Evolutionary conservation across 306 rosid species (phyloP).

Genomic region (Cicer arietinum): DNA sequence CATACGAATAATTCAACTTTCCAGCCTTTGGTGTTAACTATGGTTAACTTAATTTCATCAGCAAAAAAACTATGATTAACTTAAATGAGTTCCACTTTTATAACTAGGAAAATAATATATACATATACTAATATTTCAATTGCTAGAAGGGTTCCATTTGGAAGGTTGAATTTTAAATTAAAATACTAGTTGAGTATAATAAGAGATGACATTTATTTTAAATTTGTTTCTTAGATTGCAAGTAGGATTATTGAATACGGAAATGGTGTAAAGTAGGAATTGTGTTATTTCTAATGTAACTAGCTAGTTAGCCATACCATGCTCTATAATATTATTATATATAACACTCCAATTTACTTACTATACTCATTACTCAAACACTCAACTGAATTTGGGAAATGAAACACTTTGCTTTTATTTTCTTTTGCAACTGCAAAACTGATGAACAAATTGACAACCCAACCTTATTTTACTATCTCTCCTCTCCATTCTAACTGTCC

Average conservation of each 20-base stretch:
- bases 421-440: constrained; percentile 67
- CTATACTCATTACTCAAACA: constrained; percentile 49
- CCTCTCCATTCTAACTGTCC: constrained; percentile 24
- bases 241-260: constrained; percentile 46
- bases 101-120: constrained; percentile 7
- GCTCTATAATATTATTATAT: constrained; percentile 13
- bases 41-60: background rate
- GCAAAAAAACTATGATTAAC: constrained; percentile 34
- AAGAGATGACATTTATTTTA: constrained; percentile 15
- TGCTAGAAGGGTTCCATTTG: constrained; percentile 1
- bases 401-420: constrained; percentile 47
- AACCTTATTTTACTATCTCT: constrained; percentile 45
- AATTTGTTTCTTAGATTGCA: constrained; percentile 54
- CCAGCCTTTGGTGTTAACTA: constrained; percentile 21
- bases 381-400: constrained; percentile 54
- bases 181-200: background rate
- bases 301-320: background rate
- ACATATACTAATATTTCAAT: no score
- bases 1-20: background rate
- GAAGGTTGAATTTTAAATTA: background rate
- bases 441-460: constrained; percentile 63
- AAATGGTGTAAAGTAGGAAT: constrained; percentile 47
- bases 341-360: constrained; percentile 34
- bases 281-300: constrained; percentile 44
- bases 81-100: background rate